Evolutionary conservation across 208 protist genomes (phyloP).

Genomic region (Crithidia fasciculata): DNA sequence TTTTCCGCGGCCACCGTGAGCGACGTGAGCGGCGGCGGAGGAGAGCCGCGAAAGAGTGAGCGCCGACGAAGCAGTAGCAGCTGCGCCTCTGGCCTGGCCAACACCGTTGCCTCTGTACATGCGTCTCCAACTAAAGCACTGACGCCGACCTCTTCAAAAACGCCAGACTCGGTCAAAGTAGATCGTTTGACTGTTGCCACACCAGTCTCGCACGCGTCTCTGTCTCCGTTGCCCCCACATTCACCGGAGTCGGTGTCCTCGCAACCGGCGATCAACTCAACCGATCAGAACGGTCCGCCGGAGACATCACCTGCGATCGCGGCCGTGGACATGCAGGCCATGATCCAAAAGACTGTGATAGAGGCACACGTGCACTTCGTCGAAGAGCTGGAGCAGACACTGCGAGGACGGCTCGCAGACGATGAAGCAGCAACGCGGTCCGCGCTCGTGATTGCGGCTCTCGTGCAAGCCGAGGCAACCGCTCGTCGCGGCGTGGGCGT

Average conservation of each 20-base stretch:
- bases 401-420: not conserved
- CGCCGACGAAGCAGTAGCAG: too few species aligned
- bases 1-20: too few species aligned
- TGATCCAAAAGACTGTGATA: constrained; percentile 5
- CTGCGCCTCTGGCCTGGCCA: too few species aligned
- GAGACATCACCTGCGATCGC: not conserved
- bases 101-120: too few species aligned
- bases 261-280: not conserved
- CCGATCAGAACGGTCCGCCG: not conserved
- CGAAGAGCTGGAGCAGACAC: constrained; percentile 1
- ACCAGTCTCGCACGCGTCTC: not conserved
- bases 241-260: not conserved
- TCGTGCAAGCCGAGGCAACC: not conserved
- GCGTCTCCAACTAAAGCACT: too few species aligned
- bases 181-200: too few species aligned
- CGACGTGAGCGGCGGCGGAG: too few species aligned
- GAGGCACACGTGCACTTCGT: constrained; percentile 13
- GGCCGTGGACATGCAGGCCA: not conserved
- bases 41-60: too few species aligned
- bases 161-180: too few species aligned
- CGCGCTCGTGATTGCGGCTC: not conserved
- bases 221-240: not conserved
- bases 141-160: too few species aligned
- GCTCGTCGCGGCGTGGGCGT: not conserved
- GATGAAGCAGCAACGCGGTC: not conserved